phyloP scores from a whole-genome alignment of 192 early-diverging fungal genomes.

The Spizellomyces punctatus region DNA sequence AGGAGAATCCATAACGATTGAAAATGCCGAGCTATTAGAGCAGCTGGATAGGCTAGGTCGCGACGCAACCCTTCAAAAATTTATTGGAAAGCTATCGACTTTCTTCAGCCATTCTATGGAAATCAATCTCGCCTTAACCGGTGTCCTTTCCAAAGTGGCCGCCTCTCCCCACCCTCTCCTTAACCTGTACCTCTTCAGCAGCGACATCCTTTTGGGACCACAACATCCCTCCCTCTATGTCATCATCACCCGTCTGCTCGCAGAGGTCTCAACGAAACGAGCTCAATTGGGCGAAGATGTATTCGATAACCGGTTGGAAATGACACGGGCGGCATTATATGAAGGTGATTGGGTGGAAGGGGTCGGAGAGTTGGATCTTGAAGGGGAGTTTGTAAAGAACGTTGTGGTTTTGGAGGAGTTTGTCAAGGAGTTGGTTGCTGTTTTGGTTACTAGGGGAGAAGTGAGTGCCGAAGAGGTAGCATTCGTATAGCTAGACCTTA shows the following conservation, averaged over 20 bases:
- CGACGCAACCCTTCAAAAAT: slow-evolving; percentile 45
- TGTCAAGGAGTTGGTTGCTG: slow-evolving; percentile 87
- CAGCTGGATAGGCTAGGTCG: slow-evolving; percentile 23
- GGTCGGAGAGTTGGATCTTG: slow-evolving; percentile 27
- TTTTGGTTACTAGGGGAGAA: slow-evolving; percentile 48
- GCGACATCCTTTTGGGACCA: slow-evolving; percentile 28
- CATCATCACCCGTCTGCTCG: slow-evolving; percentile 59
- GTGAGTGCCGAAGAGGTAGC: neutral
- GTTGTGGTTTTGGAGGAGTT: slow-evolving; percentile 90
- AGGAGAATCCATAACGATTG: neutral
- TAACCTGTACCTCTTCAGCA: slow-evolving; percentile 40
- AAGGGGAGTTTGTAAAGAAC: slow-evolving; percentile 76
- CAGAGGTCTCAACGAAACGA: slow-evolving; percentile 68
- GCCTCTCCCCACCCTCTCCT: slow-evolving; percentile 49
- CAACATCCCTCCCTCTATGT: slow-evolving; percentile 52
- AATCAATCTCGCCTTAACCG: slow-evolving; percentile 90
- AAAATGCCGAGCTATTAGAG: neutral
- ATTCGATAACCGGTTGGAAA: slow-evolving; percentile 16
- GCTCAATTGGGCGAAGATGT: slow-evolving; percentile 57
- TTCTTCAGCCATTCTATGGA: slow-evolving; percentile 88
- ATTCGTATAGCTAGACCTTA: neutral
- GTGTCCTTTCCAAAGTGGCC: slow-evolving; percentile 82
- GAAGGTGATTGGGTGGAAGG: too few species aligned
- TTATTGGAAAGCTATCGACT: slow-evolving; percentile 43
- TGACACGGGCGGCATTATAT: neutral